Percentiles rank a stretch among this genome's conserved stretches.
These are phyloP conservation scores for Paraphaeosphaeria minitans DNA, from an alignment of 2,329 filamentous ascomycete genomes.

Conservation along the genomic window DNA sequence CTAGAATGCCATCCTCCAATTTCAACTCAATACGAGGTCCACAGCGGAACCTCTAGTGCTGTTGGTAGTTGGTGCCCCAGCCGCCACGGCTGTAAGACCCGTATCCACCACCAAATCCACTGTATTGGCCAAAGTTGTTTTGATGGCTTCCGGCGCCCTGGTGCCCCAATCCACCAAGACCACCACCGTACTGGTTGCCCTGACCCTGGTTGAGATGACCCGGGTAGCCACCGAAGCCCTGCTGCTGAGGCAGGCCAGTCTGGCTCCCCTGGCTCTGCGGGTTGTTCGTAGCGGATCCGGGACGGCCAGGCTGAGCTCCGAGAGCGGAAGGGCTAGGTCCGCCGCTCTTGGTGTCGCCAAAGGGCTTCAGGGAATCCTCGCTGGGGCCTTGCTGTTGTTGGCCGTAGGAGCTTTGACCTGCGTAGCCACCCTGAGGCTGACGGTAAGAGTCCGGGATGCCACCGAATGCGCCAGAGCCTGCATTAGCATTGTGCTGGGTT, in stretches of 20 bases:
- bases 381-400: slow-evolving; percentile 55
- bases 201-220: slow-evolving; percentile 55
- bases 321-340: slow-evolving; percentile 65
- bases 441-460: slow-evolving; percentile 65
- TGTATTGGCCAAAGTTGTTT: slow-evolving; percentile 51
- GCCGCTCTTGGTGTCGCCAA: slow-evolving; percentile 60
- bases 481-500: slow-evolving; percentile 55
- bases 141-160: slow-evolving; percentile 54
- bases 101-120: slow-evolving; percentile 51
- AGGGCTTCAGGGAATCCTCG: slow-evolving; percentile 64
- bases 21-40: slow-evolving; percentile 10
- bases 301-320: slow-evolving; percentile 64
- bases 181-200: slow-evolving; percentile 58
- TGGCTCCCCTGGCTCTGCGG: slow-evolving; percentile 59
- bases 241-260: slow-evolving; percentile 60
- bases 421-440: slow-evolving; percentile 63
- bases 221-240: slow-evolving; percentile 62
- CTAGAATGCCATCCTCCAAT: slow-evolving; percentile 10
- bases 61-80: slow-evolving; percentile 56
- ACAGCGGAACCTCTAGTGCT: slow-evolving; percentile 34
- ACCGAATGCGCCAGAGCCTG: slow-evolving; percentile 56
- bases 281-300: slow-evolving; percentile 67
- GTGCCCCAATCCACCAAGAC: slow-evolving; percentile 58
- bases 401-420: slow-evolving; percentile 54
- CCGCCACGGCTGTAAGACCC: slow-evolving; percentile 52